These are phyloP conservation scores for Phaeosphaeriaceae sp. DNA, from an alignment of 2,329 filamentous ascomycete genomes.

Conservation along the genomic window DNA sequence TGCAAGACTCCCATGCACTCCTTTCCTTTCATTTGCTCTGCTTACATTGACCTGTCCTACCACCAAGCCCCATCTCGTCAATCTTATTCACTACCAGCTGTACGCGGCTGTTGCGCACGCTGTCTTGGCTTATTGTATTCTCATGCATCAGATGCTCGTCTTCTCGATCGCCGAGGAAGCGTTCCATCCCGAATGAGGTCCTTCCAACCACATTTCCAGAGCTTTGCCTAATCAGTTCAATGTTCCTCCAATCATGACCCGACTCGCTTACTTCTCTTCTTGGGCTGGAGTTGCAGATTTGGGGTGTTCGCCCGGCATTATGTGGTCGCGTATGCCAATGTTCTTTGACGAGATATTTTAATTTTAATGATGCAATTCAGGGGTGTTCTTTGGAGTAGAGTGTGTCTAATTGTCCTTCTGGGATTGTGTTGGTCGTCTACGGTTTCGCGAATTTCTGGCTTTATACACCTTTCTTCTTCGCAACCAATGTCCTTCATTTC, in stretches of 20 bases:
- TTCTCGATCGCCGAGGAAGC: neutral
- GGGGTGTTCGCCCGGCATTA: neutral
- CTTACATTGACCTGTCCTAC: too few species aligned
- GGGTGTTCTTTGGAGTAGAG: too few species aligned
- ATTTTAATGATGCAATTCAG: too few species aligned
- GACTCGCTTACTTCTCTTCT: neutral
- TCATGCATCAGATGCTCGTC: neutral
- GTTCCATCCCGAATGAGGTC: neutral
- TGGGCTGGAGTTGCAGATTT: neutral
- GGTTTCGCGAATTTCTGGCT: too few species aligned
- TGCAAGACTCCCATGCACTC: too few species aligned
- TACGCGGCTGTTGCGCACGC: neutral
- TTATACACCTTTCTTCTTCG: neutral
- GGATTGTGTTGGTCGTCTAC: too few species aligned
- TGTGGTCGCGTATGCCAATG: neutral
- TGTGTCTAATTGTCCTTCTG: too few species aligned
- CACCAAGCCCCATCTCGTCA: neutral
- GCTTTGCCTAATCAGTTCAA: too few species aligned
- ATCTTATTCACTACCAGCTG: neutral
- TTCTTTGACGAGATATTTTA: too few species aligned
- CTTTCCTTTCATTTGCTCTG: too few species aligned
- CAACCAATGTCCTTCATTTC: neutral
- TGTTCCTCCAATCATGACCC: neutral
- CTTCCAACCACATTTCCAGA: neutral
- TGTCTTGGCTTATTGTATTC: neutral